phyloP scores from a whole-genome alignment of 352 stramenopile genomes.

The Globisporangium paddicum region DNA sequence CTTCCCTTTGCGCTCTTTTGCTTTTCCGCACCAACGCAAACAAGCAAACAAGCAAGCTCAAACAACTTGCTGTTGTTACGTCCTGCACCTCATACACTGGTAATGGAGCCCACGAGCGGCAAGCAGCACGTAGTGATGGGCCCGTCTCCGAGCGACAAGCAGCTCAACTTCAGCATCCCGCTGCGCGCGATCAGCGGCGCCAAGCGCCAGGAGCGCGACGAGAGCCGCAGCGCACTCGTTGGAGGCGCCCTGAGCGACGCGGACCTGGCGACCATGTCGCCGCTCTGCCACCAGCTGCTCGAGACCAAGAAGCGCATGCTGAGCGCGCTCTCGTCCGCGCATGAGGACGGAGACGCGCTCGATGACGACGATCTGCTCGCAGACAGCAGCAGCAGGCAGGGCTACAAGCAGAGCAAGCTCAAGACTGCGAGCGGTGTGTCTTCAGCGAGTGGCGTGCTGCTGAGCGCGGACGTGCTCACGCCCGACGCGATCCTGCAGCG shows the following conservation, averaged over 20 bases:
- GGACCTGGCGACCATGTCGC: slow-evolving; percentile 22
- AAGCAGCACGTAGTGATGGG: background rate
- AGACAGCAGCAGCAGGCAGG: slow-evolving; percentile 4
- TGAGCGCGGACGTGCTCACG: slow-evolving; percentile 16
- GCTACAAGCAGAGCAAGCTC: slow-evolving; percentile 15
- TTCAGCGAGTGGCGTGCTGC: background rate
- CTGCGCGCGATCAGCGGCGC: slow-evolving; percentile 8
- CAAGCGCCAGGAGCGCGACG: slow-evolving; percentile 8
- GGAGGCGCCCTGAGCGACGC: slow-evolving; percentile 1
- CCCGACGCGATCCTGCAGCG: slow-evolving; percentile 49
- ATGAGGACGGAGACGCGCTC: slow-evolving; percentile 29
- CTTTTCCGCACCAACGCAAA: background rate
- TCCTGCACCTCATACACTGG: too few species aligned
- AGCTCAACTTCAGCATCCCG: slow-evolving; percentile 12
- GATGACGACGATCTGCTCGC: slow-evolving; percentile 40
- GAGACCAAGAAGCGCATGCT: slow-evolving; percentile 48
- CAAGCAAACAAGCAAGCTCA: background rate
- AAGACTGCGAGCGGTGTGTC: slow-evolving; percentile 5
- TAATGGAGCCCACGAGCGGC: background rate
- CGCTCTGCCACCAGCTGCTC: slow-evolving; percentile 30
- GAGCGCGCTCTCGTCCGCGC: slow-evolving; percentile 20
- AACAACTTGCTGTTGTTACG: background rate
- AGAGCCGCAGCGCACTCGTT: background rate
- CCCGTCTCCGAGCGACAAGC: slow-evolving; percentile 1
- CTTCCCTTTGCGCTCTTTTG: background rate